Conservation (phyloP, 1,139 yeast species). For the Hansenula lynferdii region DNA sequence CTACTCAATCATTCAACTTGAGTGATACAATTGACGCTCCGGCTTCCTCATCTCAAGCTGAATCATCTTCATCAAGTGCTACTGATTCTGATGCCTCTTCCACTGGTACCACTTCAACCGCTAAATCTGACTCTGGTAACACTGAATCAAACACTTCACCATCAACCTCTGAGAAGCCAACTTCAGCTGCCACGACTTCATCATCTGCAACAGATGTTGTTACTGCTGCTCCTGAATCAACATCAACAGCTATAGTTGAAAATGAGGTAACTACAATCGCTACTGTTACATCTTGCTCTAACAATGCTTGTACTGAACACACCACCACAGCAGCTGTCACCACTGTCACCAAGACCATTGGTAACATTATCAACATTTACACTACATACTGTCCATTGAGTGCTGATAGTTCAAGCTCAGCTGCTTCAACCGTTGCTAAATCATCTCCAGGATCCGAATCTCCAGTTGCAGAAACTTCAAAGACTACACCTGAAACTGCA, state of each 20-base stretch:
- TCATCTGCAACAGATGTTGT: background rate
- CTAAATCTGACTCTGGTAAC: no score
- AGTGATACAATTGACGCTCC: background rate
- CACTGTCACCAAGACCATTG: slow-evolving; percentile 3
- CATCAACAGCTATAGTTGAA: slow-evolving; percentile 2
- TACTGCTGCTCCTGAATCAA: background rate
- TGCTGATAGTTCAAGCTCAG: background rate
- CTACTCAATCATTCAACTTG: slow-evolving; percentile 1
- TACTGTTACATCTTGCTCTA: slow-evolving; percentile 5
- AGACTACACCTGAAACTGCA: background rate
- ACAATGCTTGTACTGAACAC: slow-evolving; percentile 1
- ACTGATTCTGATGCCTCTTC: background rate
- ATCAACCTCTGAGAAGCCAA: no score
- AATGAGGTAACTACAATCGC: slow-evolving; percentile 2
- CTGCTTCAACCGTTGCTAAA: background rate
- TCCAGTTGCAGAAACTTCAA: background rate
- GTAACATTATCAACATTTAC: slow-evolving; percentile 4
- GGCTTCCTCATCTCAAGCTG: background rate
- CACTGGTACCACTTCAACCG: no score
- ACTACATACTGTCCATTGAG: slow-evolving; percentile 7
- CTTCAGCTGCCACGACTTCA: background rate
- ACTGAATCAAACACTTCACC: no score
- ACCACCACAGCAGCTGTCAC: slow-evolving; percentile 2
- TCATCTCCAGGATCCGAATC: background rate
- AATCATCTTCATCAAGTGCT: background rate